phyloP scores from a whole-genome alignment of 2,329 filamentous ascomycete genomes.

The Fusarium sp. region DNA sequence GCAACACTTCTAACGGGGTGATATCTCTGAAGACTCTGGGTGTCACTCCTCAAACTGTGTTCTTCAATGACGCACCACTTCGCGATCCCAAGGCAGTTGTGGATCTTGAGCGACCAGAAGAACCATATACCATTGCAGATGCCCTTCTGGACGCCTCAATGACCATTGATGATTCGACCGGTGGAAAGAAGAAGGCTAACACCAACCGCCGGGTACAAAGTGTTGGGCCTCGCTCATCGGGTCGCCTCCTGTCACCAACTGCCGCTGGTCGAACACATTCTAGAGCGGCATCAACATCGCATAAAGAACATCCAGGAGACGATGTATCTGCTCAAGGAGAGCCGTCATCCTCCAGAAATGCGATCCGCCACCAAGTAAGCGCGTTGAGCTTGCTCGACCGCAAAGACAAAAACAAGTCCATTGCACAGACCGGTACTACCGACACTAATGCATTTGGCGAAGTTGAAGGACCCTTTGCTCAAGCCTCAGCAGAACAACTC shows the following conservation, averaged over 20 bases:
- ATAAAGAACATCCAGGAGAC: slow-evolving; percentile 46
- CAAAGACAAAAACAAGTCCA: slow-evolving; percentile 69
- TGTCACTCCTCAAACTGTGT: slow-evolving; percentile 87
- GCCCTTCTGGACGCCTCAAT: slow-evolving; percentile 92
- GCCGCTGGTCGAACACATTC: slow-evolving; percentile 53
- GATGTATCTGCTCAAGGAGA: slow-evolving; percentile 57
- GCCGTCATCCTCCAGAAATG: slow-evolving; percentile 58
- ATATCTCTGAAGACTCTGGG: slow-evolving; percentile 80
- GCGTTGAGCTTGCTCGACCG: slow-evolving; percentile 70
- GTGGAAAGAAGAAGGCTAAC: slow-evolving; percentile 65
- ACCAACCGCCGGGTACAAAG: slow-evolving; percentile 62
- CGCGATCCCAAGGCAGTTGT: slow-evolving; percentile 54
- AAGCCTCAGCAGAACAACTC: slow-evolving; percentile 44
- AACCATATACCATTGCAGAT: slow-evolving; percentile 85
- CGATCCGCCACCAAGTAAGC: slow-evolving; percentile 69
- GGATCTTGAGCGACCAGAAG: slow-evolving; percentile 51
- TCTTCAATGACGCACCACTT: slow-evolving; percentile 84
- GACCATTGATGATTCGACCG: slow-evolving; percentile 78
- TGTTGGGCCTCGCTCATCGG: slow-evolving; percentile 49
- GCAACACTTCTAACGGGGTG: slow-evolving; percentile 57
- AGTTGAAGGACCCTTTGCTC: slow-evolving; percentile 68
- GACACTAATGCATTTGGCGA: slow-evolving; percentile 71
- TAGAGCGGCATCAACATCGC: slow-evolving; percentile 52
- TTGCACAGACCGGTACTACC: slow-evolving; percentile 69
- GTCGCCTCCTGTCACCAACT: slow-evolving; percentile 51